Conservation (phyloP, 768 basidiomycete species). For the Pleurotus tuoliensis region DNA sequence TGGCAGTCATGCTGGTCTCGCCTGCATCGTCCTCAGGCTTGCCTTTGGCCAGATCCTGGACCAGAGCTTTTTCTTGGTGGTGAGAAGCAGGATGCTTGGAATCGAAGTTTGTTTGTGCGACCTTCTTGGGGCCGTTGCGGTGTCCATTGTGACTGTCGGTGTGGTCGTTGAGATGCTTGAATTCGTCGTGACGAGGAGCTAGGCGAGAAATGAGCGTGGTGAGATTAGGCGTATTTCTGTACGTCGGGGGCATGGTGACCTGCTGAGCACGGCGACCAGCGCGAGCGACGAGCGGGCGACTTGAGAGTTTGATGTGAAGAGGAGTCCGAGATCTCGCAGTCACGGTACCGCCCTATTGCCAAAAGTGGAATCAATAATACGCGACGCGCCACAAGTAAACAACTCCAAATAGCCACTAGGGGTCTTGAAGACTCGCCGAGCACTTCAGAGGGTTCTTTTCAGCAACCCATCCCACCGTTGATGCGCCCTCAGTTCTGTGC, state of each 20-base stretch:
- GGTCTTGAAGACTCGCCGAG: background rate
- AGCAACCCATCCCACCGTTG: too few species aligned
- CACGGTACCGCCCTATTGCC: background rate
- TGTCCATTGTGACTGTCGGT: background rate
- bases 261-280: constrained; percentile 12
- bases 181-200: background rate
- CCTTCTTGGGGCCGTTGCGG: background rate
- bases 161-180: background rate
- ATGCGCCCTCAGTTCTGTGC: too few species aligned
- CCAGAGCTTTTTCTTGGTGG: background rate
- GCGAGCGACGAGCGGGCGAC: constrained; percentile 1
- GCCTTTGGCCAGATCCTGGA: constrained; percentile 10
- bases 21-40: constrained; percentile 18
- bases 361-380: background rate
- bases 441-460: too few species aligned
- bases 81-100: background rate
- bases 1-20: constrained; percentile 23
- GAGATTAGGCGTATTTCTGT: background rate
- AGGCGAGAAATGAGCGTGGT: background rate
- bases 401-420: background rate
- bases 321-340: too few species aligned
- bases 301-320: background rate
- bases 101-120: background rate
- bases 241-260: background rate
- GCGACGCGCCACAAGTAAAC: constrained; percentile 6